phyloP scores from a whole-genome alignment of 306 rosid genomes.

The Prunus padus region DNA sequence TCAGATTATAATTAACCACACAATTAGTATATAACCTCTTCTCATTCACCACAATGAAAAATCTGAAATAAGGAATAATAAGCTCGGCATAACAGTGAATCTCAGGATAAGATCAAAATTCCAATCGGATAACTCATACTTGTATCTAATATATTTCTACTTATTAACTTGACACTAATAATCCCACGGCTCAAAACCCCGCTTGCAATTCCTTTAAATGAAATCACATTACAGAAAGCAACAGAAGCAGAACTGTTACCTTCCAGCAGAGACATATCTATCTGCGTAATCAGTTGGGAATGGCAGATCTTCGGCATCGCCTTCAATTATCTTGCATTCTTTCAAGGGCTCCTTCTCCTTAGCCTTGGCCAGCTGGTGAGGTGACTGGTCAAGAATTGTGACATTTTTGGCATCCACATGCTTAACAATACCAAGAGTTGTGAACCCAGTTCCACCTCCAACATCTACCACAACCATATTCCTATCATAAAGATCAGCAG shows the following conservation, averaged over 20 bases:
- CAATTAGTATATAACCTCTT: neutral
- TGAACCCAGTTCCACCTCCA: conserved; percentile 92
- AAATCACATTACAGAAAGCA: conserved; percentile 1
- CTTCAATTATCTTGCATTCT: conserved; percentile 77
- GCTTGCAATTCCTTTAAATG: neutral
- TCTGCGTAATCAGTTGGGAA: conserved; percentile 83
- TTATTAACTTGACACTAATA: neutral
- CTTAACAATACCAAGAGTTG: conserved; percentile 83
- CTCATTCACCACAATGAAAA: conserved; percentile 1
- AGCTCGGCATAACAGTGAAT: neutral
- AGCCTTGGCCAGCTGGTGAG: conserved; percentile 97
- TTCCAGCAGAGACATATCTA: conserved; percentile 92
- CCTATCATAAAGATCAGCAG: conserved; percentile 69
- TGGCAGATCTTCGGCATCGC: conserved; percentile 89
- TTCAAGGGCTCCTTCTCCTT: conserved; percentile 83
- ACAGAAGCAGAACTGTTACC: conserved; percentile 37
- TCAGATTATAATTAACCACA: neutral
- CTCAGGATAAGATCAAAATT: neutral
- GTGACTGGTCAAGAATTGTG: conserved; percentile 90
- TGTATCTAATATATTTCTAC: neutral
- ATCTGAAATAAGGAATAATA: neutral
- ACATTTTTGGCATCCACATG: conserved; percentile 91
- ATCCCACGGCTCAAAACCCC: neutral
- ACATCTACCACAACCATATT: conserved; percentile 83
- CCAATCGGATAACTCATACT: conserved; percentile 9